These are phyloP conservation scores for Phytophthora fragariae DNA, from an alignment of 352 stramenopile species.

Conservation along the genomic window DNA sequence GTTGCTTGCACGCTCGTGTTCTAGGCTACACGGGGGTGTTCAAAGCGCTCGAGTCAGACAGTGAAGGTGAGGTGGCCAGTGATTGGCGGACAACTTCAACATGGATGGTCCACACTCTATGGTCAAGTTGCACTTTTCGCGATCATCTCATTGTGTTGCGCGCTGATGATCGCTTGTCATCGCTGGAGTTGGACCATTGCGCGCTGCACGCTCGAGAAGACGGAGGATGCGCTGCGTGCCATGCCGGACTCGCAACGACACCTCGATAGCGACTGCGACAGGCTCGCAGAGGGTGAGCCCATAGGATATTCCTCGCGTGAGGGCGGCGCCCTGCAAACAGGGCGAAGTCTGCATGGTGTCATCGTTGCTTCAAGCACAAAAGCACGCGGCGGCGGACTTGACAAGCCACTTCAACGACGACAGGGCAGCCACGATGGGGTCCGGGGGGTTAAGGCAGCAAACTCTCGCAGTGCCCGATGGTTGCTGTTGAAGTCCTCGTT, in stretches of 20 bases:
- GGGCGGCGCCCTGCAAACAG: neutral
- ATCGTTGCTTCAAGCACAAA: constrained; percentile 14
- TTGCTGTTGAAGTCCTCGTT: neutral
- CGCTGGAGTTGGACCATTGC: constrained; percentile 5
- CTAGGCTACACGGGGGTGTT: neutral
- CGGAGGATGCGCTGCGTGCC: constrained; percentile 7
- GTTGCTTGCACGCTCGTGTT: neutral
- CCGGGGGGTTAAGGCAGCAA: neutral
- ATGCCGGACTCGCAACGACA: constrained; percentile 1
- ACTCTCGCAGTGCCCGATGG: neutral
- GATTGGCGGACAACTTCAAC: constrained; percentile 15
- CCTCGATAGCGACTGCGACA: neutral
- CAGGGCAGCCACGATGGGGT: neutral
- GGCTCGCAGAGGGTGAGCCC: neutral
- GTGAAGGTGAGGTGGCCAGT: neutral
- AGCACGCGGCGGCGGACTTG: constrained; percentile 4
- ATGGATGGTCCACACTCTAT: neutral
- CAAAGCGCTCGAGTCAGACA: neutral
- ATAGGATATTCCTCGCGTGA: neutral
- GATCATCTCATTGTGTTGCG: neutral
- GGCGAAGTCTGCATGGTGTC: constrained; percentile 1
- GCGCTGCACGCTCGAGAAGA: neutral
- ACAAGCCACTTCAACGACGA: neutral
- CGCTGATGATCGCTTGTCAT: constrained; percentile 33
- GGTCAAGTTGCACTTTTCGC: constrained; percentile 16